Percentiles rank a stretch among this genome's conserved stretches.
These are phyloP conservation scores for Stachybotrys chlorohalonatus DNA, from an alignment of 2,329 filamentous ascomycete species.

Conservation along the genomic window DNA sequence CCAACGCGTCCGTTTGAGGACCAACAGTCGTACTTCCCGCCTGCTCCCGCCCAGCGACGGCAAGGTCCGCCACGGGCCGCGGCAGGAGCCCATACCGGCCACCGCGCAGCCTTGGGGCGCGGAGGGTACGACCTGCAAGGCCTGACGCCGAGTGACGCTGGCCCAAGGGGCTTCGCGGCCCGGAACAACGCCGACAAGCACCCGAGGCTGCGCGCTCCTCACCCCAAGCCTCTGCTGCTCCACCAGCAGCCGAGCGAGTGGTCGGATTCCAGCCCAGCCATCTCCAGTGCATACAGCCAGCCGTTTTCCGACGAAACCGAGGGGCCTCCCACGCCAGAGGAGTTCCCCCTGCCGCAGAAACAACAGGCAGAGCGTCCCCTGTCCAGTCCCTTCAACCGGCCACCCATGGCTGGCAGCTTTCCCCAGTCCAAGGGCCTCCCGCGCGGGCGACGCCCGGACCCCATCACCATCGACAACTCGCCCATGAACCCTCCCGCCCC, in stretches of 20 bases:
- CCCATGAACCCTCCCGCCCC: background rate
- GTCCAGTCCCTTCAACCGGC: constrained; percentile 16
- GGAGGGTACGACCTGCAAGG: background rate
- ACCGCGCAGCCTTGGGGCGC: background rate
- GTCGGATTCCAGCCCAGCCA: background rate
- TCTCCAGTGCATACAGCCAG: background rate
- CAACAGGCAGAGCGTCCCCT: constrained; percentile 5
- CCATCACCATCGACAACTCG: background rate
- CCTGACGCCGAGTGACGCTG: background rate
- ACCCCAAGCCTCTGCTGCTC: background rate
- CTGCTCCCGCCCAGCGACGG: background rate
- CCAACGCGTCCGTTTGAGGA: background rate
- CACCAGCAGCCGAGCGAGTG: background rate
- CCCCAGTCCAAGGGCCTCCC: constrained; percentile 24
- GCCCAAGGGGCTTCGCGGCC: background rate
- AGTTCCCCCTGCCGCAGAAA: background rate
- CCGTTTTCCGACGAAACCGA: background rate
- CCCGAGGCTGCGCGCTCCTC: background rate
- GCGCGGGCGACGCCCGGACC: constrained; percentile 18
- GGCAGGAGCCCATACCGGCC: background rate
- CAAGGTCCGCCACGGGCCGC: constrained; percentile 2
- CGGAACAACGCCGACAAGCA: background rate
- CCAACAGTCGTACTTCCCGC: background rate
- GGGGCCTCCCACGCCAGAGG: background rate
- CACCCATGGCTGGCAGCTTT: constrained; percentile 22